A percentile compares a stretch with the other conserved stretches of the same genome.
These are phyloP conservation scores for Suhomyces vadensis DNA, from an alignment of 805 yeast species.

Conservation along the genomic window DNA sequence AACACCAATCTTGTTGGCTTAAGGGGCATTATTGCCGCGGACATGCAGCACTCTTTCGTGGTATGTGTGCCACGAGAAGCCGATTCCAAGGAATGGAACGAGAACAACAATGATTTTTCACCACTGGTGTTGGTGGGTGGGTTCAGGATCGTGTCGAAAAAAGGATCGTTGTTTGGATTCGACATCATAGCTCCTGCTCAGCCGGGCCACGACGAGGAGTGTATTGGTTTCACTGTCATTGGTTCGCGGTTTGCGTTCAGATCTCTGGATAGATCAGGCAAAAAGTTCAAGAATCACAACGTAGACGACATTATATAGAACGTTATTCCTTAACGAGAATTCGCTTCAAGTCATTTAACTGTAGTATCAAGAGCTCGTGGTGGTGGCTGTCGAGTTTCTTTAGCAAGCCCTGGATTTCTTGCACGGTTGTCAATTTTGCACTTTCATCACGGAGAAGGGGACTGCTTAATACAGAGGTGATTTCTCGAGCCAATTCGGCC, in stretches of 20 bases:
- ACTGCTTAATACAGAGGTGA: slow-evolving; percentile 11
- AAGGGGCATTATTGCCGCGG: slow-evolving; percentile 81
- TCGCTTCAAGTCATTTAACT: slow-evolving; percentile 20
- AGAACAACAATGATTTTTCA: slow-evolving; percentile 18
- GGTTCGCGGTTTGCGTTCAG: slow-evolving; percentile 80
- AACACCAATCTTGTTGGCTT: slow-evolving; percentile 60
- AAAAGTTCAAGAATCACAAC: slow-evolving; percentile 79
- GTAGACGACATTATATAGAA: slow-evolving; percentile 53
- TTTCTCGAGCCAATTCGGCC: slow-evolving; percentile 13
- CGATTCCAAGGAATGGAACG: slow-evolving; percentile 35
- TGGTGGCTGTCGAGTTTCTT: slow-evolving; percentile 14
- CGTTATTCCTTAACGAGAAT: too few relatives aligned
- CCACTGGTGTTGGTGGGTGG: slow-evolving; percentile 55
- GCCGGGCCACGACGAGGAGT: slow-evolving; percentile 32
- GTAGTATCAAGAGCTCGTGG: slow-evolving; percentile 25
- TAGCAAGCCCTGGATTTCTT: slow-evolving; percentile 15
- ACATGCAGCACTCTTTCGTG: slow-evolving; percentile 70
- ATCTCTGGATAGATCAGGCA: slow-evolving; percentile 76
- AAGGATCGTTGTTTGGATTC: slow-evolving; percentile 62
- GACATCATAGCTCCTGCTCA: slow-evolving; percentile 28
- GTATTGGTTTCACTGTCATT: slow-evolving; percentile 60
- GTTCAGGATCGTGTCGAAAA: slow-evolving; percentile 64
- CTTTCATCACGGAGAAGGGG: neutral
- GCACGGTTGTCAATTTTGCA: slow-evolving; percentile 5
- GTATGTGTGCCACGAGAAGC: slow-evolving; percentile 51